These are phyloP conservation scores for Geosmithia morbida DNA, from an alignment of 2,329 filamentous ascomycete species.

Conservation along the genomic window DNA sequence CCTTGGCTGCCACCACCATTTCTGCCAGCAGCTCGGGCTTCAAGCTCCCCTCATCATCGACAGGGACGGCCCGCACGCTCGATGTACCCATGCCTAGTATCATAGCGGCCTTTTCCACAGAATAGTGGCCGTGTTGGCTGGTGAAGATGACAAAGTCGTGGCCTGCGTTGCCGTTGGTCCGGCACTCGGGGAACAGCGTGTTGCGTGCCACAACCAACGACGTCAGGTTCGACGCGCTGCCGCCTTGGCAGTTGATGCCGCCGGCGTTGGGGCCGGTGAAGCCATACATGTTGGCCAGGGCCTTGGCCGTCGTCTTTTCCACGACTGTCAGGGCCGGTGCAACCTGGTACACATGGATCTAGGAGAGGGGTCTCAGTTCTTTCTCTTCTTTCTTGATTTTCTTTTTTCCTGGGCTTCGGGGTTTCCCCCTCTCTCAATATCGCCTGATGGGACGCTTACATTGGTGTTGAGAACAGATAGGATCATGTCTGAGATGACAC, in stretches of 20 bases:
- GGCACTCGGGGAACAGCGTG: conserved; percentile 66
- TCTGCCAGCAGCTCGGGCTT: conserved; percentile 47
- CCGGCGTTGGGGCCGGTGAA: conserved; percentile 56
- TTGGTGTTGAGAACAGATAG: conserved; percentile 86
- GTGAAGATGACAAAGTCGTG: conserved; percentile 73
- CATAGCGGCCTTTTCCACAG: conserved; percentile 86
- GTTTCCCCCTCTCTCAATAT: no score
- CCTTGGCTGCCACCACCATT: conserved; percentile 45
- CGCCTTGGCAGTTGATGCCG: conserved; percentile 69
- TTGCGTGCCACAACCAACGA: conserved; percentile 82
- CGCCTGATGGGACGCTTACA: conserved; percentile 22
- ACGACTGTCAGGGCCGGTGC: conserved; percentile 78
- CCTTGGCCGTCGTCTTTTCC: conserved; percentile 67
- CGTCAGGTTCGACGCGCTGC: conserved; percentile 71
- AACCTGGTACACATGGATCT: conserved; percentile 85
- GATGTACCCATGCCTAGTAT: conserved; percentile 70
- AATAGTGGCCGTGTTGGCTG: conserved; percentile 83
- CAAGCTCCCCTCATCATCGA: conserved; percentile 64
- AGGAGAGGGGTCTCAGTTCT: background rate
- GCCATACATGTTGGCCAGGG: conserved; percentile 64
- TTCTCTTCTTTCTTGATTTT: background rate
- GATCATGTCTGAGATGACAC: conserved; percentile 72
- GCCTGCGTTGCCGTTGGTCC: conserved; percentile 51
- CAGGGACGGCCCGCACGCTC: conserved; percentile 58
- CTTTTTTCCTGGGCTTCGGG: no score